A percentile compares a stretch with the other conserved stretches of the same genome.
Conservation (phyloP, 352 stramenopile genomes). For the Aphanomyces euteiches region DNA sequence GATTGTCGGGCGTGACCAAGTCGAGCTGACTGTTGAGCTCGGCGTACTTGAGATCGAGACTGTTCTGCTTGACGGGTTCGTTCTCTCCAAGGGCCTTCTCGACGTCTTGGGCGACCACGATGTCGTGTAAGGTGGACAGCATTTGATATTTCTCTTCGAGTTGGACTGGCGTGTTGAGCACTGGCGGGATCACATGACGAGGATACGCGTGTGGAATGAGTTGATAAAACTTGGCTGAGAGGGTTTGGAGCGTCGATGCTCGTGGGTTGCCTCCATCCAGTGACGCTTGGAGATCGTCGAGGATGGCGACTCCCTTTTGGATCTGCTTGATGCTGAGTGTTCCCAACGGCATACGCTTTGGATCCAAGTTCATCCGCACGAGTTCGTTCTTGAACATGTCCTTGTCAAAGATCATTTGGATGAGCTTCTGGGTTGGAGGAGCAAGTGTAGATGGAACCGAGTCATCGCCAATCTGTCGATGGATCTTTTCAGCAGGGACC, state of each 20-base stretch:
- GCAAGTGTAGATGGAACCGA: conserved; percentile 35
- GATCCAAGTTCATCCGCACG: conserved; percentile 31
- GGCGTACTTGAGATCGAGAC: conserved; percentile 36
- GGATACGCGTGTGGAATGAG: conserved; percentile 38
- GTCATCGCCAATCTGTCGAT: conserved; percentile 33
- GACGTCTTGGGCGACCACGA: conserved; percentile 38
- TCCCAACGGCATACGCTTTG: conserved; percentile 27
- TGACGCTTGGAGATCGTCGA: conserved; percentile 33
- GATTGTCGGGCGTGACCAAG: conserved; percentile 23
- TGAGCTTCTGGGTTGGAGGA: conserved; percentile 30
- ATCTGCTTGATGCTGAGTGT: conserved; percentile 27
- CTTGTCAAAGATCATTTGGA: conserved; percentile 32
- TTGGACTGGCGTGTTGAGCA: conserved; percentile 33
- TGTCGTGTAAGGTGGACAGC: conserved; percentile 38
- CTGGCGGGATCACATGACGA: conserved; percentile 31
- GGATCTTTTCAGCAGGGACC: conserved; percentile 16
- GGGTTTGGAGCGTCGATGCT: neutral
- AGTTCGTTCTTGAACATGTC: conserved; percentile 27
- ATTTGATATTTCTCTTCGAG: conserved; percentile 39
- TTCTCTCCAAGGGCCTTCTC: conserved; percentile 5
- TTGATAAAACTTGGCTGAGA: conserved; percentile 39
- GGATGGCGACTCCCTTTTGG: conserved; percentile 36
- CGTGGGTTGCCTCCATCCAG: neutral
- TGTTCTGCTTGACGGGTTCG: conserved; percentile 10
- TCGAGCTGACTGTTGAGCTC: conserved; percentile 35